These are phyloP conservation scores for Botrytis fabae DNA, from an alignment of 2,329 filamentous ascomycete genomes.

Conservation along the genomic window DNA sequence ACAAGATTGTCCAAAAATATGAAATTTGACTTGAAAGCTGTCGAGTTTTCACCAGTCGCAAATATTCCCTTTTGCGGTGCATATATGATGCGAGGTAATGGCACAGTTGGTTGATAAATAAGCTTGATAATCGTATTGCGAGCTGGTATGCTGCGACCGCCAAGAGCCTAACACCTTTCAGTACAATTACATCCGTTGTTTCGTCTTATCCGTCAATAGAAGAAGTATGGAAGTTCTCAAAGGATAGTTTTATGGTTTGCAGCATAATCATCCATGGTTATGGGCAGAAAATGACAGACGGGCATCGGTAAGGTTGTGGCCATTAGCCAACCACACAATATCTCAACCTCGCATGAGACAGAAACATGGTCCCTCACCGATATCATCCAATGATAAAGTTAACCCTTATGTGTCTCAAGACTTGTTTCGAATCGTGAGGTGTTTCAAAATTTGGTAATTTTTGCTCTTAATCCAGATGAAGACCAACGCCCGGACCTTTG, in stretches of 20 bases:
- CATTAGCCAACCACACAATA: neutral
- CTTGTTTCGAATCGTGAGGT: neutral
- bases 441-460: neutral
- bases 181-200: neutral
- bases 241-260: neutral
- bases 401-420: neutral
- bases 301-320: neutral
- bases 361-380: neutral
- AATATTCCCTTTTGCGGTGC: neutral
- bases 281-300: neutral
- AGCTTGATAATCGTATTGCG: neutral
- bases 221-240: neutral
- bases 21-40: neutral
- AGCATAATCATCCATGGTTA: neutral
- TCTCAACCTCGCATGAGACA: neutral
- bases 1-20: neutral
- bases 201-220: no score
- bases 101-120: neutral
- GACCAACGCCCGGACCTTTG: neutral
- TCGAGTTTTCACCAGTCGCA: neutral
- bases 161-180: neutral
- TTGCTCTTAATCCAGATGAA: neutral
- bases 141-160: neutral
- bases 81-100: neutral
- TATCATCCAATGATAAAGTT: neutral